Evolutionary conservation across 2,329 filamentous ascomycete genomes (phyloP).

Genomic region (Aspergillus novofumigatus): DNA sequence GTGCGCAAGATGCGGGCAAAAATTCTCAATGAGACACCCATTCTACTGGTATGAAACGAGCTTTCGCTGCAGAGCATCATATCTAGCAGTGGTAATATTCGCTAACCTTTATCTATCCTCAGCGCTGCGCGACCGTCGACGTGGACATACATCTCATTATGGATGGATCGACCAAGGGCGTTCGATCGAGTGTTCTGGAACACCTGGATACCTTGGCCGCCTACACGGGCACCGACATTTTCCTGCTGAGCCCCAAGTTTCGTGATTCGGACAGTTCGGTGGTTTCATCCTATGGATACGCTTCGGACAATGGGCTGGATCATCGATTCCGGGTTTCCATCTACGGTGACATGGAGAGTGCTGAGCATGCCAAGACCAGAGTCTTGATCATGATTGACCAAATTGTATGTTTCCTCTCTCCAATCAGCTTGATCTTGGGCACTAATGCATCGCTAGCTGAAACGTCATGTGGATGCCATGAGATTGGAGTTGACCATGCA

Average conservation of each 20-base stretch:
- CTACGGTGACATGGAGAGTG: slow-evolving; percentile 90
- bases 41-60: slow-evolving; percentile 69
- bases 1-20: slow-evolving; percentile 87
- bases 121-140: slow-evolving; percentile 92
- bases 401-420: slow-evolving; percentile 54
- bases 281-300: slow-evolving; percentile 69
- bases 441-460: slow-evolving; percentile 39
- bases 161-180: slow-evolving; percentile 62
- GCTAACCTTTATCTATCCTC: slow-evolving; percentile 22
- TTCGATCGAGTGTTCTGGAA: slow-evolving; percentile 72
- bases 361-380: slow-evolving; percentile 94
- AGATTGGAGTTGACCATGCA: slow-evolving; percentile 84
- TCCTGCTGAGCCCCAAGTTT: slow-evolving; percentile 85
- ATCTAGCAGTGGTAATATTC: slow-evolving; percentile 13
- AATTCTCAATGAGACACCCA: slow-evolving; percentile 86
- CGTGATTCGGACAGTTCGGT: slow-evolving; percentile 71
- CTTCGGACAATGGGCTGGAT: slow-evolving; percentile 76
- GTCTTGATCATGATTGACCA: slow-evolving; percentile 97
- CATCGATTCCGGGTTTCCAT: slow-evolving; percentile 89
- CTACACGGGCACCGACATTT: slow-evolving; percentile 94
- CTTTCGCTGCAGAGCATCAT: slow-evolving; percentile 16
- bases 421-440: slow-evolving; percentile 1
- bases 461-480: slow-evolving; percentile 66
- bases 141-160: slow-evolving; percentile 88
- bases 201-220: slow-evolving; percentile 82